Evolutionary conservation across 805 yeast species (phyloP), one percentile per base, ranked within the genome.

Genomic region (Candida gorgasii): DNA sequence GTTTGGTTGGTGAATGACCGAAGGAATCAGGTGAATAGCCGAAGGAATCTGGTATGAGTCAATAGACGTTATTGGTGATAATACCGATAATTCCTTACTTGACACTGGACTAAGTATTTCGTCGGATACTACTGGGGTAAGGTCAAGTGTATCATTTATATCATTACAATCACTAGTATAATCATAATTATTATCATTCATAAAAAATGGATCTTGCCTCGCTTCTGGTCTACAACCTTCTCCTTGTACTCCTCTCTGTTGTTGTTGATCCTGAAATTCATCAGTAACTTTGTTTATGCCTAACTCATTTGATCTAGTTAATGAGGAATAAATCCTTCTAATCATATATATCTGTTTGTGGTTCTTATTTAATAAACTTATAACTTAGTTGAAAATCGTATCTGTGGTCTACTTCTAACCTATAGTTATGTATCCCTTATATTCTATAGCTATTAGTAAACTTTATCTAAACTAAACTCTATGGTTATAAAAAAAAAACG

Each of bases 1-100:
- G 14, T 41, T 33, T 17, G 36, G 26, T 15, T 29, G 32, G 31
- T 39, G 31, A 40, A 29, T 35, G 11, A 24, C n/a, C 15, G 32
- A 47, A 33, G 42, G n/a, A n/a, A n/a, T n/a, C n/a, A n/a, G n/a
- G n/a, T 7, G n/a, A 11, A 24, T 11, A 24, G 12, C 37, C 8
- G 42, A 12, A 11, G 39, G 17, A 23, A 23, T 27, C 36, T 44
- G 52, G 33, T 41, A 51, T 13, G 60, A 52, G 30, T 59, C 64
- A 24, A 53, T 53, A 12, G 64, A 58, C 4, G 65, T 58, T 24
- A 58, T 54, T 18, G 65, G 65, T 13, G 59, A 56, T 27, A 60
- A 44, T 3, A 19, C n/a, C 6, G 22, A 13, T 18, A 22, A 16
- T 7, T 28, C 23, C 11, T 19, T 27, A 29, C 36, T 28, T 3